Evolutionary conservation across 2,329 filamentous ascomycete species (phyloP).

Genomic region (Xylariaceae sp.): DNA sequence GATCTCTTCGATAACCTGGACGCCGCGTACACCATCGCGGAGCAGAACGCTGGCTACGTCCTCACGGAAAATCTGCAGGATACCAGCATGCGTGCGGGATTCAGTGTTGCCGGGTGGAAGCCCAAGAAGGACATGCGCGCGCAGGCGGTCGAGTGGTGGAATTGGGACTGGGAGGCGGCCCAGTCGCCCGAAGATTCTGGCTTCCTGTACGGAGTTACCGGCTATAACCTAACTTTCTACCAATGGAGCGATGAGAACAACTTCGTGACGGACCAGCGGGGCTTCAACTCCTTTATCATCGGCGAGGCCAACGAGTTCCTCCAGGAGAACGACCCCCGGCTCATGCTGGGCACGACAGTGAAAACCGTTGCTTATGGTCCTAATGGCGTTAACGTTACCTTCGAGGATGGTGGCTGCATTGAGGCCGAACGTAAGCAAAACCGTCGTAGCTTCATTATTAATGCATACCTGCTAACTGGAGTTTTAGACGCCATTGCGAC

Average conservation of each 20-base stretch:
- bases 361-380: slow-evolving; percentile 48
- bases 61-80: slow-evolving; percentile 57
- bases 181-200: slow-evolving; percentile 52
- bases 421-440: slow-evolving; percentile 26
- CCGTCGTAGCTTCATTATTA: background rate
- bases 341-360: slow-evolving; percentile 54
- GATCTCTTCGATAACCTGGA: slow-evolving; percentile 47
- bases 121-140: slow-evolving; percentile 49
- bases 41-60: slow-evolving; percentile 51
- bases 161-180: slow-evolving; percentile 49
- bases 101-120: slow-evolving; percentile 58
- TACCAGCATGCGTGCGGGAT: slow-evolving; percentile 51
- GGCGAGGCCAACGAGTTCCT: slow-evolving; percentile 55
- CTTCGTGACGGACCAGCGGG: slow-evolving; percentile 55
- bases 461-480: slow-evolving; percentile 16
- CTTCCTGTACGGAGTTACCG: slow-evolving; percentile 49
- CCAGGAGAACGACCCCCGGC: slow-evolving; percentile 45
- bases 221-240: slow-evolving; percentile 56
- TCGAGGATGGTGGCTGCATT: slow-evolving; percentile 42
- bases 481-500: slow-evolving; percentile 51
- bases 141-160: slow-evolving; percentile 57
- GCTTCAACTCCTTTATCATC: slow-evolving; percentile 54
- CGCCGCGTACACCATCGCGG: slow-evolving; percentile 39
- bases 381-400: slow-evolving; percentile 47
- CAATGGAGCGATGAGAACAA: slow-evolving; percentile 58